These are phyloP conservation scores for Pholiota adiposa DNA, from an alignment of 1,284 basidiomycete species.

Conservation along the genomic window DNA sequence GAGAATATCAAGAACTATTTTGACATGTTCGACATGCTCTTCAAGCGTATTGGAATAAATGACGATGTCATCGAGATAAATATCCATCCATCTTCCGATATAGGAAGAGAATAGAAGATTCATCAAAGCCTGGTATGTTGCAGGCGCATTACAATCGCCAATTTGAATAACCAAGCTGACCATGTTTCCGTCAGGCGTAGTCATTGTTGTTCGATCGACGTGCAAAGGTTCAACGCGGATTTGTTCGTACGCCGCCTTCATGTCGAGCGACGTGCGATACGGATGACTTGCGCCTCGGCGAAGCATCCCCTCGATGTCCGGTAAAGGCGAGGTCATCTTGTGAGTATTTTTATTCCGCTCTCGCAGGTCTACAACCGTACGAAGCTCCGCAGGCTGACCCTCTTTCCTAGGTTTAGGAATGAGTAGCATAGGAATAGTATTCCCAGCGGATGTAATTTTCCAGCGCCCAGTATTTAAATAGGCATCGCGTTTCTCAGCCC, in stretches of 20 bases:
- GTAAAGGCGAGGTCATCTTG: slow-evolving; percentile 25
- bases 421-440: slow-evolving; percentile 34
- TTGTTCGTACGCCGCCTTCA: neutral
- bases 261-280: neutral
- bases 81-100: slow-evolving; percentile 27
- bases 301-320: slow-evolving; percentile 34
- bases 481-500: slow-evolving; percentile 24
- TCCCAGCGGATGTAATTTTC: slow-evolving; percentile 22
- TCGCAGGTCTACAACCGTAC: slow-evolving; percentile 17
- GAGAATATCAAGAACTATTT: slow-evolving; percentile 32
- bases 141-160: slow-evolving; percentile 15
- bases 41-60: slow-evolving; percentile 35
- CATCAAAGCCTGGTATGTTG: slow-evolving; percentile 18
- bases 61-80: slow-evolving; percentile 36
- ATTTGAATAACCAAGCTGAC: slow-evolving; percentile 30
- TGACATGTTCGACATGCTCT: slow-evolving; percentile 36
- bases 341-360: slow-evolving; percentile 25
- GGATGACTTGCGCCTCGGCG: slow-evolving; percentile 13
- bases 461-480: slow-evolving; percentile 28
- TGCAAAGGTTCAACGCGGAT: slow-evolving; percentile 31
- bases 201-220: slow-evolving; percentile 28
- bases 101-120: slow-evolving; percentile 18
- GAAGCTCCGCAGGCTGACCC: slow-evolving; percentile 12
- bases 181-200: slow-evolving; percentile 30
- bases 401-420: slow-evolving; percentile 22